phyloP scores from a whole-genome alignment of 345 rosid species.

The Populus simonii region DNA sequence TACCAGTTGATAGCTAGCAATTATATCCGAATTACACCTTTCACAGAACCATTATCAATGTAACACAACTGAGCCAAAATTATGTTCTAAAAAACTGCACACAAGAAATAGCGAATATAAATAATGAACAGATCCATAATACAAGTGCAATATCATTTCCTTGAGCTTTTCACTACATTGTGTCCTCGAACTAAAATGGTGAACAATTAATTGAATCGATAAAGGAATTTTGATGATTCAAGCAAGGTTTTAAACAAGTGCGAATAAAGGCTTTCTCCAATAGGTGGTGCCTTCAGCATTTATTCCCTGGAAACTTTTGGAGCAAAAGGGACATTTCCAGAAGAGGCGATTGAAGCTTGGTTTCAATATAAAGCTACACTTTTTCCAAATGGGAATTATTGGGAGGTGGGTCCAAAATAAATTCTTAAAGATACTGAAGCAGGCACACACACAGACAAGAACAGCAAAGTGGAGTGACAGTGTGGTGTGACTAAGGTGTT shows the following conservation, averaged over 20 bases:
- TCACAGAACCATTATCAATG: not conserved
- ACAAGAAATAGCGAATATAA: not conserved
- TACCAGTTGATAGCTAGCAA: no score
- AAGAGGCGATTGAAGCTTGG: not conserved
- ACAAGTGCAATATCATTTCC: not conserved
- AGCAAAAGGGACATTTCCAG: not conserved
- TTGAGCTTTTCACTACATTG: not conserved
- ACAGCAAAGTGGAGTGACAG: not conserved
- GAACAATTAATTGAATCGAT: not conserved
- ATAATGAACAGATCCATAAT: not conserved
- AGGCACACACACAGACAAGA: not conserved
- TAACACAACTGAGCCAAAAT: not conserved
- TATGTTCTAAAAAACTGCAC: not conserved
- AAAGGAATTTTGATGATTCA: not conserved
- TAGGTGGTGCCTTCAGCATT: not conserved
- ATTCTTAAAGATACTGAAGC: not conserved
- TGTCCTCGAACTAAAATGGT: not conserved
- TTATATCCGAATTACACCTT: not conserved
- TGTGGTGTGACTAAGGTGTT: not conserved
- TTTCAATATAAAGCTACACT: not conserved
- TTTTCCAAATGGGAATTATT: not conserved
- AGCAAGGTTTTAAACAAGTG: not conserved
- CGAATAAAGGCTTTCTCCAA: not conserved
- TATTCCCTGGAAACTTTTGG: not conserved
- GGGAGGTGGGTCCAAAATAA: not conserved